Evolutionary conservation across 2,329 filamentous ascomycete genomes (phyloP), one percentile per base, ranked within the genome.

Genomic region (Sporothrix mexicana): DNA sequence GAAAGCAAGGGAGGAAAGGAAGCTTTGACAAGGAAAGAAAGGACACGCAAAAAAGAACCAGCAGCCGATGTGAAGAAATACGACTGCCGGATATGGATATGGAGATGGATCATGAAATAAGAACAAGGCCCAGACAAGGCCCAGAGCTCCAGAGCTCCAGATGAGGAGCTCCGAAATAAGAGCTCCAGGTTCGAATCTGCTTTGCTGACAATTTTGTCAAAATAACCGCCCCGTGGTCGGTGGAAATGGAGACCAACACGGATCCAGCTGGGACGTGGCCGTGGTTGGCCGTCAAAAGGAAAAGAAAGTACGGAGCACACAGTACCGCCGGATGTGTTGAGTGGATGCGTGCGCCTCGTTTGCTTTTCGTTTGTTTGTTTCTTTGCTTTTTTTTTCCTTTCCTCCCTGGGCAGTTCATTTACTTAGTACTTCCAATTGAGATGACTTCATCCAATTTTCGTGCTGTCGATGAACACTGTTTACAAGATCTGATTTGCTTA

Each of bases 1-100:
- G 15, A 25, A 47, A 20, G 64, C 64, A 51, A 67, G 64, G 64
- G 62, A 67, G 64, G 20, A n/a, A 13, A 36, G 36, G 23, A 30
- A 23, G 10, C n/a, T 20, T 36, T 36, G 30, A 36, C n/a, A 57
- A 12, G 45, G 3, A 9, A 47, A 12, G 12, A 51, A 17, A n/a
- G 12, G n/a, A 51, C 47, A 15, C 13, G n/a, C 30, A 15, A n/a
- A 51, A 51, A 47, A n/a, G 41, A 47, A 64, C 61, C n/a, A 41
- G 25, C n/a, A 23, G 30, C 36, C 15, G 25, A 41, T 12, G 30
- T 8, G 25, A 4, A 61, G 23, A 36, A 59, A 61, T 12, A 55
- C 12, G 51, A 61, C 25, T n/a, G 57, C 57, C 59, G 30, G 36
- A 62, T 62, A 25, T 25, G 51, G 51, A 62, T 62, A 36, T 13